Percentiles rank a stretch among this genome's conserved stretches.
phyloP scores from a whole-genome alignment of 2,329 filamentous ascomycete species.

The Rhinocladiella mackenziei region DNA sequence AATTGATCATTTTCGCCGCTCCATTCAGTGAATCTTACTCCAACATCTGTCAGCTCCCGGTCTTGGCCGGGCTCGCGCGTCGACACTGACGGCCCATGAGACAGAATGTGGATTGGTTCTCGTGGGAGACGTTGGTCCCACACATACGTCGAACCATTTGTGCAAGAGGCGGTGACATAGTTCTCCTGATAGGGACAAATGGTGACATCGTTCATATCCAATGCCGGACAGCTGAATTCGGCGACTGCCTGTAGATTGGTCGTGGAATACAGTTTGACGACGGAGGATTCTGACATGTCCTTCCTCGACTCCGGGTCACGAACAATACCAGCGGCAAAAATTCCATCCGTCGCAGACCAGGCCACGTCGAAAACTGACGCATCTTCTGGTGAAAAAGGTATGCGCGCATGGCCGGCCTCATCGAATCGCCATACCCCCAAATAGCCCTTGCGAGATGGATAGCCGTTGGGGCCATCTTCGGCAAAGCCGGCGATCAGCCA shows the following conservation, averaged over 20 bases:
- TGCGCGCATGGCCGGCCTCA: constrained; percentile 34
- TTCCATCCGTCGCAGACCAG: constrained; percentile 50
- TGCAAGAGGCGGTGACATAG: constrained; percentile 57
- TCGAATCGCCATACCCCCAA: constrained; percentile 52
- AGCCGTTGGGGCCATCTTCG: constrained; percentile 37
- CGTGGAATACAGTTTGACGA: constrained; percentile 52
- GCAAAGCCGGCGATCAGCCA: constrained; percentile 55
- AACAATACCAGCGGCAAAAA: constrained; percentile 52
- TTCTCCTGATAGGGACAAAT: constrained; percentile 46
- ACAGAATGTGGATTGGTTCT: constrained; percentile 46
- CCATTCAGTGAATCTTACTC: constrained; percentile 57
- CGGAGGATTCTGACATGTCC: constrained; percentile 40
- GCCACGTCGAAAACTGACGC: constrained; percentile 57
- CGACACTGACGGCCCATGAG: constrained; percentile 50
- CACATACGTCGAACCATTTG: constrained; percentile 56
- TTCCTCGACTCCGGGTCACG: constrained; percentile 27
- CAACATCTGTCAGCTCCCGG: constrained; percentile 54
- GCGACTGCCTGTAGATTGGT: constrained; percentile 36
- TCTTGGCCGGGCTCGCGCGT: constrained; percentile 39
- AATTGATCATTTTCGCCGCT: constrained; percentile 49
- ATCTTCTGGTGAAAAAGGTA: constrained; percentile 45
- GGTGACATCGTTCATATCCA: constrained; percentile 59
- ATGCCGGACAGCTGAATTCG: constrained; percentile 54
- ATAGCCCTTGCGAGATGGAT: constrained; percentile 45
- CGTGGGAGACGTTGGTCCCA: constrained; percentile 54